Evolutionary conservation across 257 asterid genomes (phyloP).

Genomic region (Lycium barbarum): DNA sequence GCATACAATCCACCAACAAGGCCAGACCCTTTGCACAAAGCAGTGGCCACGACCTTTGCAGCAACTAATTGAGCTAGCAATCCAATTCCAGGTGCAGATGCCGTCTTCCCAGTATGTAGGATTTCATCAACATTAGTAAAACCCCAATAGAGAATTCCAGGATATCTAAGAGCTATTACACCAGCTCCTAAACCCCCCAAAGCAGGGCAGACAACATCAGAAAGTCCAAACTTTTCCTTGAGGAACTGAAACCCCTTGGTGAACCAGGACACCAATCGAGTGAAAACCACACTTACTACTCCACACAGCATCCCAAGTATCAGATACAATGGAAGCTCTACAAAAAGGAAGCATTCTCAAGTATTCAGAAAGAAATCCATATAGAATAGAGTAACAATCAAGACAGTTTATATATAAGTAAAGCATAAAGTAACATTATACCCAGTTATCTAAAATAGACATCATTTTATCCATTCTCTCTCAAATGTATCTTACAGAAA

Average conservation of each 20-base stretch:
- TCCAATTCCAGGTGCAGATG: conserved; percentile 99
- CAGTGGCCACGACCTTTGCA: conserved; percentile 92
- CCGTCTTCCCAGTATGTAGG: conserved; percentile 94
- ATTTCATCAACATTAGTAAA: conserved; percentile 97
- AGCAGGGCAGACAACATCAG: conserved; percentile 96
- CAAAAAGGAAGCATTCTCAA: conserved; percentile 39
- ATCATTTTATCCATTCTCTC: conserved; percentile 12
- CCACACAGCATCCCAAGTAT: conserved; percentile 98
- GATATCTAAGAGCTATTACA: conserved; percentile 90
- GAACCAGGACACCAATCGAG: conserved; percentile 83
- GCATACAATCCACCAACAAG: conserved; percentile 98
- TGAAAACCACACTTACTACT: conserved; percentile 90
- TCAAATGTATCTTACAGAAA: neutral
- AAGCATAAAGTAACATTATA: neutral
- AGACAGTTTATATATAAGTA: neutral
- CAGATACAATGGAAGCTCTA: conserved; percentile 96
- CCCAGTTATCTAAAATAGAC: neutral
- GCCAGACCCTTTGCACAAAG: conserved; percentile 95
- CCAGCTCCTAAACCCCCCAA: conserved; percentile 99
- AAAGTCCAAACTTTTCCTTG: conserved; percentile 72
- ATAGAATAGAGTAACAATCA: neutral
- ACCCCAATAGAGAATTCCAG: conserved; percentile 98
- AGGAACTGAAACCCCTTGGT: conserved; percentile 62
- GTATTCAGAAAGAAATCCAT: conserved; percentile 39
- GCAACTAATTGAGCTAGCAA: conserved; percentile 88